A percentile compares a stretch with the other conserved stretches of the same genome.
Conservation (phyloP, 192 early-diverging fungal species). For the Spizellomyces sp. region DNA sequence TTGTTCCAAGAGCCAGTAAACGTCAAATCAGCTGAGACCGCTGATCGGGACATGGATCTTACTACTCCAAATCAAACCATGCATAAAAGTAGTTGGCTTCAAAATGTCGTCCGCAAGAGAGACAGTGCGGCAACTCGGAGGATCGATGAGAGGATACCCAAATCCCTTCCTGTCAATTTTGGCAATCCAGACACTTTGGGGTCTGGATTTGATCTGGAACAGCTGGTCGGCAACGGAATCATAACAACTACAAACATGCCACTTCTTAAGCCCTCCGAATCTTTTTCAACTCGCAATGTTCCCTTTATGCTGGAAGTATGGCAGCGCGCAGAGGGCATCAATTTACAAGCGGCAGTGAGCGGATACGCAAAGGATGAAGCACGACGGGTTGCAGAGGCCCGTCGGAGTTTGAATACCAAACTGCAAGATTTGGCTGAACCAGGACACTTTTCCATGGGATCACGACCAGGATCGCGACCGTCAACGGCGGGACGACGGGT, state of each 20-base stretch:
- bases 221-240: not conserved
- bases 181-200: not conserved
- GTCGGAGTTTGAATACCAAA: not conserved
- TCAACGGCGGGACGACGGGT: not conserved
- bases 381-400: not conserved
- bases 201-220: not conserved
- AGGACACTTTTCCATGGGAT: not conserved
- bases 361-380: conserved; percentile 7
- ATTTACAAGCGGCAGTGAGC: conserved; percentile 30
- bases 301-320: conserved; percentile 53
- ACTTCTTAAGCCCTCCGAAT: conserved; percentile 5
- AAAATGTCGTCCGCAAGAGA: not conserved
- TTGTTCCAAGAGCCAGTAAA: conserved; percentile 23
- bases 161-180: not conserved
- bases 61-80: not conserved
- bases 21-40: not conserved
- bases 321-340: conserved; percentile 44
- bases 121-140: not conserved
- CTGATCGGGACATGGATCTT: not conserved
- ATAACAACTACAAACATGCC: not conserved
- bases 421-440: not conserved
- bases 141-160: not conserved
- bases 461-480: conserved; percentile 1
- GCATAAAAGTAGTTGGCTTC: conserved; percentile 38
- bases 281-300: conserved; percentile 40